These are phyloP conservation scores for Candida caryicola DNA, from an alignment of 805 yeast species.

Conservation along the genomic window DNA sequence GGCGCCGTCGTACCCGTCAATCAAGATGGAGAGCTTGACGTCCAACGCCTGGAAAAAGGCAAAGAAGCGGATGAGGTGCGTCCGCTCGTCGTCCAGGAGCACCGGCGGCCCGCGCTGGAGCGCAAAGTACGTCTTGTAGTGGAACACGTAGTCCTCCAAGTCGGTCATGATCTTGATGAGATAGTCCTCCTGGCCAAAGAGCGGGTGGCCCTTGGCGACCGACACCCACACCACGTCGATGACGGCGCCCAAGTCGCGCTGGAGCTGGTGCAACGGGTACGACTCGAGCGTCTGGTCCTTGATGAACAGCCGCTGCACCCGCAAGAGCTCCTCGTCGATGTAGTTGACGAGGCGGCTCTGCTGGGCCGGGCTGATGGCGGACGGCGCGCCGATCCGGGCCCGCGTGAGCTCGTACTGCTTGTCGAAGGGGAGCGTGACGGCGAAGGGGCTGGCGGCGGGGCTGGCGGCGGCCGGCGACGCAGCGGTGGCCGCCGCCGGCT, in stretches of 20 bases:
- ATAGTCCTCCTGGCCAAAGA: conserved; percentile 62
- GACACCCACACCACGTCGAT: conserved; percentile 64
- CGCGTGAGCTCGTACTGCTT: conserved; percentile 18
- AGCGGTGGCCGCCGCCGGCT: background rate
- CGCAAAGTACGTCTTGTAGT: conserved; percentile 22
- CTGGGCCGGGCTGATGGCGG: conserved; percentile 32
- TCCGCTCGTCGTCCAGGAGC: conserved; percentile 7
- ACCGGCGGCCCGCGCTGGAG: conserved; percentile 6
- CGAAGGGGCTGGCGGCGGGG: background rate
- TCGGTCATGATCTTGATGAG: conserved; percentile 65
- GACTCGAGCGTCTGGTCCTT: conserved; percentile 26
- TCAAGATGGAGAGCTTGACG: conserved; percentile 25
- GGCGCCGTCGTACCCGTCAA: conserved; percentile 30
- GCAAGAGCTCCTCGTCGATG: conserved; percentile 52
- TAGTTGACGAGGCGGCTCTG: conserved; percentile 55
- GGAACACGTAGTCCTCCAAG: conserved; percentile 54
- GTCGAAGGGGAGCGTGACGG: conserved; percentile 30
- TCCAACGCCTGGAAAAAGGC: conserved; percentile 37
- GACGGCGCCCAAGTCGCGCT: conserved; percentile 46
- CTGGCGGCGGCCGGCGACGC: background rate
- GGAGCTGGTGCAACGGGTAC: conserved; percentile 31
- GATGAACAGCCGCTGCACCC: conserved; percentile 52
- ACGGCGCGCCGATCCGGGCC: conserved; percentile 11
- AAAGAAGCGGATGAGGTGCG: conserved; percentile 19
- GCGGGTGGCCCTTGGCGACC: conserved; percentile 25